A percentile compares a stretch with the other conserved stretches of the same genome.
phyloP scores from a whole-genome alignment of 306 rosid species.

The Ochetophila trinervis region DNA sequence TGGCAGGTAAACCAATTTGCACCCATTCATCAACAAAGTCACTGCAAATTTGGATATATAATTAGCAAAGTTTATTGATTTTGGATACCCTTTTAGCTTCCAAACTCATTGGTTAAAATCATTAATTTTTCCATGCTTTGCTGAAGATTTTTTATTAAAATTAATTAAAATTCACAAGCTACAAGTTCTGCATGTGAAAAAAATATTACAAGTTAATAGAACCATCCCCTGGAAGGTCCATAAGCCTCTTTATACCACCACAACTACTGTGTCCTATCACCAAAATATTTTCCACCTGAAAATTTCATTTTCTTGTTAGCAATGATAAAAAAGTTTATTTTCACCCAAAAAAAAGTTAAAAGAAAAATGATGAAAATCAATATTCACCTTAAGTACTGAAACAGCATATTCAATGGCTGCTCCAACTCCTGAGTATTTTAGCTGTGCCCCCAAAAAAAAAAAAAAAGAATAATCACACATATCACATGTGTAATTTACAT shows the following conservation, averaged over 20 bases:
- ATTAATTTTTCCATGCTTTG: not conserved
- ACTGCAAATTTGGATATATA: slow-evolving; percentile 25
- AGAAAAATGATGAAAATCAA: not conserved
- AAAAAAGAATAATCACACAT: no score
- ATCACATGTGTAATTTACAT: not conserved
- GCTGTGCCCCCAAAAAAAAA: slow-evolving; percentile 21
- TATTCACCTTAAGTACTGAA: slow-evolving; percentile 35
- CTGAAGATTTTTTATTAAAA: not conserved
- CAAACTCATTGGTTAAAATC: not conserved
- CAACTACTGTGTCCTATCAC: slow-evolving; percentile 63
- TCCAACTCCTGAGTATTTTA: slow-evolving; percentile 54
- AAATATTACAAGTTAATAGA: slow-evolving; percentile 40
- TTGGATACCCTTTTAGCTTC: not conserved
- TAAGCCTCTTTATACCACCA: slow-evolving; percentile 65
- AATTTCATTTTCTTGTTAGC: not conserved
- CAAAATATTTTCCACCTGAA: slow-evolving; percentile 52
- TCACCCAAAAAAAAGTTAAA: not conserved
- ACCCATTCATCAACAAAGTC: slow-evolving; percentile 78
- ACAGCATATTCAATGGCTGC: slow-evolving; percentile 62
- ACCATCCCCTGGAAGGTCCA: slow-evolving; percentile 53
- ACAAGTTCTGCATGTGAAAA: not conserved
- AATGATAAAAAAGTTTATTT: not conserved
- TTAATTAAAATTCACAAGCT: not conserved
- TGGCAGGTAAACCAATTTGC: slow-evolving; percentile 53
- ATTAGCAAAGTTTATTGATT: not conserved